Evolutionary conservation across 2,329 filamentous ascomycete genomes (phyloP).

Genomic region (Botrytis cinerea): DNA sequence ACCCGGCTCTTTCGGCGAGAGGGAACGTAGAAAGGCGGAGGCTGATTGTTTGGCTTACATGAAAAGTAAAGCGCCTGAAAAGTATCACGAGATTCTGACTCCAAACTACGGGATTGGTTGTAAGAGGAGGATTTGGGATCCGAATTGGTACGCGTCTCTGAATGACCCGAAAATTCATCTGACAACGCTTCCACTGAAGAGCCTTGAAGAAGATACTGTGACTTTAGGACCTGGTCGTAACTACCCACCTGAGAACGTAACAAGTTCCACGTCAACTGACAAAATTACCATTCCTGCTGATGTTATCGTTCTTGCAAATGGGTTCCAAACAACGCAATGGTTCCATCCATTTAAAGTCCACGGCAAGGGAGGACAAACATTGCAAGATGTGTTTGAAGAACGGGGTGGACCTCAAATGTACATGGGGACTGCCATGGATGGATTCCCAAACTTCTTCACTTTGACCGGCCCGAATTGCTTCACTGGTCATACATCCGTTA

Average conservation of each 20-base stretch:
- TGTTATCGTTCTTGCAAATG: slow-evolving; percentile 59
- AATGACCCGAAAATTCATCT: slow-evolving; percentile 53
- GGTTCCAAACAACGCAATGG: slow-evolving; percentile 57
- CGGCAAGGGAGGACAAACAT: slow-evolving; percentile 49
- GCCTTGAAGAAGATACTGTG: slow-evolving; percentile 50
- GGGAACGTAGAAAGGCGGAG: slow-evolving; percentile 47
- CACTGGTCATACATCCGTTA: slow-evolving; percentile 58
- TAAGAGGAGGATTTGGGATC: slow-evolving; percentile 58
- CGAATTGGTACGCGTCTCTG: slow-evolving; percentile 52
- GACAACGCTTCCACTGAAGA: slow-evolving; percentile 53
- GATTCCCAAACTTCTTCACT: slow-evolving; percentile 61
- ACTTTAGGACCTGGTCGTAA: slow-evolving; percentile 52
- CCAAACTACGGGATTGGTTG: slow-evolving; percentile 59
- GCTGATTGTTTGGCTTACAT: slow-evolving; percentile 48
- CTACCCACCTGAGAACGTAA: slow-evolving; percentile 44
- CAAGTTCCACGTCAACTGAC: slow-evolving; percentile 35
- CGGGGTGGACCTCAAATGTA: slow-evolving; percentile 60
- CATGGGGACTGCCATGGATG: slow-evolving; percentile 57
- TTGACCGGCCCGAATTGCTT: slow-evolving; percentile 60
- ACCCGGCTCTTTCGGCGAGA: slow-evolving; percentile 44
- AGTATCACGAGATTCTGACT: slow-evolving; percentile 59
- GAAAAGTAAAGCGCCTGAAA: slow-evolving; percentile 51
- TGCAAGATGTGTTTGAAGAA: slow-evolving; percentile 55
- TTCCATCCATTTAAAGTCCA: slow-evolving; percentile 54
- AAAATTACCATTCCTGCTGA: slow-evolving; percentile 53